Base-by-base conservation (phyloP, 176 grass and related monocot genomes). In the Phoenix dactylifera region DNA sequence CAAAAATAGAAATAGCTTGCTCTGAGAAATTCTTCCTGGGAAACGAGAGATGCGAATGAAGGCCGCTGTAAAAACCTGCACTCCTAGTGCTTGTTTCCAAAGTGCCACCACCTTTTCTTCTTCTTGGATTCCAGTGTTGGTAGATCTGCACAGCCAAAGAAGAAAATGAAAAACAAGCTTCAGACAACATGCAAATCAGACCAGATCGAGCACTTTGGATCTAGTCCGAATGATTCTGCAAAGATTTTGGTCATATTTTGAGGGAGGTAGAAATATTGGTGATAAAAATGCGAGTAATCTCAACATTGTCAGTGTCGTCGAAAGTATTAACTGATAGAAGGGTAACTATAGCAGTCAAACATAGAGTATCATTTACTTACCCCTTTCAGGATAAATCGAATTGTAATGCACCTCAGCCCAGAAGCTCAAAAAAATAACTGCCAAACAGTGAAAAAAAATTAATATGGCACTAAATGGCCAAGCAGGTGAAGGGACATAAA, bases 331-430 rank as follows among this genome's bases (percentile, higher is more conserved):
- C 35, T 44, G 35, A 44, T 44, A 14, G 7, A 14, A 12, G 35
- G 9, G 10, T 9, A 44, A 44, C 1, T 44, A 14, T 44, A 44
- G 10, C 35, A 44, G 35, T 44, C 12, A 44, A 12, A 14, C 7
- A 32, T 32, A 44, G 0, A 44, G 9, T 44, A 44, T 44, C 35
- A 66, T 70, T 56, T 77, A 90, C 92, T 90, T 80, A 96, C 92
- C 87, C 30, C 80, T 77, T 80, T 91, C 81, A 18, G 83, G 72
- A 70, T 75, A 85, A 69, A 96, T 96, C 16, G 92, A 96, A 61
- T 96, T 96, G 78, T 96, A 96, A 68, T 96, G 92, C 67, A 96
- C 92, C 87, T 96, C 92, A 2, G 92, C 92, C 92, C 92, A 96
- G 70, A 96, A 96, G 77, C 92, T 96, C 75, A 96, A 75, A 60